Percentiles rank a stretch among this genome's conserved stretches.
phyloP scores from a whole-genome alignment of 345 rosid genomes.

The Syzygium aromaticum region DNA sequence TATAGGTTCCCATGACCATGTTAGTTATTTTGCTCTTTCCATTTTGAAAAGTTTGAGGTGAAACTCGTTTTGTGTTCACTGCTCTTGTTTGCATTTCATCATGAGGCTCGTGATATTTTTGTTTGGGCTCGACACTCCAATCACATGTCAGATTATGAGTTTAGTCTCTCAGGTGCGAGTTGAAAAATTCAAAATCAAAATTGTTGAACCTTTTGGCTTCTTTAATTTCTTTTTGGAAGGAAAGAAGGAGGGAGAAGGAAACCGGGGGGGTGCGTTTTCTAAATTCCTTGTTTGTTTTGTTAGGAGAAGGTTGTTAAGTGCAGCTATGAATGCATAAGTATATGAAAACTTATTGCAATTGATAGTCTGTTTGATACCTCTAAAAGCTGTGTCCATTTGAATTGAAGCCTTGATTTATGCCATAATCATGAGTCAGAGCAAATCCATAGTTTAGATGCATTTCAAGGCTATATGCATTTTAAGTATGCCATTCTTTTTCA shows the following conservation, averaged over 20 bases:
- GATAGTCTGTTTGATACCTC: background rate
- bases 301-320: background rate
- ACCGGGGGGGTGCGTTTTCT: background rate
- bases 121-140: background rate
- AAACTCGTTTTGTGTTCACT: background rate
- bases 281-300: background rate
- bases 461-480: background rate
- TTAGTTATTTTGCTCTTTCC: background rate
- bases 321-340: background rate
- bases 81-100: background rate
- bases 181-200: background rate
- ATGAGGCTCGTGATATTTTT: background rate
- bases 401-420: background rate
- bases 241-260: background rate
- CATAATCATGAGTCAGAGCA: background rate
- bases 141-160: background rate
- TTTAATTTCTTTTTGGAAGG: background rate
- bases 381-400: background rate
- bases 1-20: background rate
- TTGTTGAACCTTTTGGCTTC: background rate
- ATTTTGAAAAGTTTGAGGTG: background rate
- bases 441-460: background rate
- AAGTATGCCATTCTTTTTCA: background rate
- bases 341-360: background rate
- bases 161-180: background rate